Evolutionary conservation across 176 grass and related monocot species (phyloP).

Genomic region (Paspalum notatum): DNA sequence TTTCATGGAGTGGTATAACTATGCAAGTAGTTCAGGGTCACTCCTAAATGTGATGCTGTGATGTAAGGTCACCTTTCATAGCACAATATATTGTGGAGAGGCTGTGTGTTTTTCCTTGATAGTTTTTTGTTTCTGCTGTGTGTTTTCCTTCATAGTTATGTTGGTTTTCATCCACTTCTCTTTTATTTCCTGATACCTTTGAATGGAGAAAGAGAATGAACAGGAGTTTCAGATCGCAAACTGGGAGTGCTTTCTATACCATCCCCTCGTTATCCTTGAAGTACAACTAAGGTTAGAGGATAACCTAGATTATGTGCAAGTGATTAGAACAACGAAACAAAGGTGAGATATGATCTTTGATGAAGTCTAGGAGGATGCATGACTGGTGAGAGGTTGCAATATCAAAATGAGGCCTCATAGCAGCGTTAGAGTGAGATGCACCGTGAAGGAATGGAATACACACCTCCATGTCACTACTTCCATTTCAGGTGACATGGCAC

Average conservation of each 20-base stretch:
- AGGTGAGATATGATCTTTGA: constrained; percentile 36
- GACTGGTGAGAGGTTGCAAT: constrained; percentile 39
- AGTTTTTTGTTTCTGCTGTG: constrained; percentile 18
- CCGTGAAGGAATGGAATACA: constrained; percentile 48
- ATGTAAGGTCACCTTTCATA: background rate
- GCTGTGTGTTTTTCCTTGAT: constrained; percentile 27
- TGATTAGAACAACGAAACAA: constrained; percentile 6
- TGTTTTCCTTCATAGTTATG: constrained; percentile 36
- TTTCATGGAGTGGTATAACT: constrained; percentile 25
- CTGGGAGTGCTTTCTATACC: background rate
- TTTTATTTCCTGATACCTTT: constrained; percentile 16
- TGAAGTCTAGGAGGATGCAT: constrained; percentile 45
- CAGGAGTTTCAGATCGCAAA: constrained; percentile 19
- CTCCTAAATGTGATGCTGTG: background rate
- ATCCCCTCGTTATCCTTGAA: background rate
- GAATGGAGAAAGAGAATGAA: constrained; percentile 24
- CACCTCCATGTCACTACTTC: constrained; percentile 28
- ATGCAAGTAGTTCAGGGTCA: constrained; percentile 8
- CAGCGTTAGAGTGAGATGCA: constrained; percentile 40
- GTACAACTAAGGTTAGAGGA: constrained; percentile 28
- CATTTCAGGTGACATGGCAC: constrained; percentile 41
- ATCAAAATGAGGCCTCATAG: constrained; percentile 37
- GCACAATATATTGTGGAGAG: constrained; percentile 36
- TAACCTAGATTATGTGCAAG: constrained; percentile 41
- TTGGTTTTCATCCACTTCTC: background rate